Evolutionary conservation across 345 rosid genomes (phyloP).

Genomic region (Xanthoceras sorbifolium): DNA sequence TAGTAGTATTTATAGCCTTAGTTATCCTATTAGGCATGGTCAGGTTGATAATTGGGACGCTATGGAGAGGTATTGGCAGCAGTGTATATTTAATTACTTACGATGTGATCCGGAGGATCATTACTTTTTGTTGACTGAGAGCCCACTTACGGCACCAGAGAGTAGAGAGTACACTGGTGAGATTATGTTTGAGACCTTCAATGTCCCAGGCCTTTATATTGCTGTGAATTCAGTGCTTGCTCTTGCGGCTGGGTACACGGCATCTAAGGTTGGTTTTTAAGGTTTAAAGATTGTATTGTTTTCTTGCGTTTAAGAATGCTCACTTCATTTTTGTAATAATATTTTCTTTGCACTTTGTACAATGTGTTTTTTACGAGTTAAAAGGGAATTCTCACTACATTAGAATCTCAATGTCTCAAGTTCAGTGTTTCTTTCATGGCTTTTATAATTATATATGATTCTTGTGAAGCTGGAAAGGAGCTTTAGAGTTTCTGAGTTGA

Average conservation of each 20-base stretch:
- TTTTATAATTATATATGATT: neutral
- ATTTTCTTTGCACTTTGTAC: neutral
- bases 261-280: constrained; percentile 71
- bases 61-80: constrained; percentile 99
- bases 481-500: constrained; percentile 8
- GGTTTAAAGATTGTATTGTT: constrained; percentile 1
- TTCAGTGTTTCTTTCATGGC: neutral
- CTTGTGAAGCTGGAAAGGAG: neutral
- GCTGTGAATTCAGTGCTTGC: constrained; percentile 99
- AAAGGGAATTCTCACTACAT: neutral
- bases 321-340: neutral
- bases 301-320: neutral
- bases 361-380: neutral
- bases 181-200: constrained; percentile 93
- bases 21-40: constrained; percentile 80
- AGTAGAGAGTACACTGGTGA: constrained; percentile 94
- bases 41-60: constrained; percentile 98
- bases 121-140: constrained; percentile 90
- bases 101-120: constrained; percentile 99
- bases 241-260: constrained; percentile 94
- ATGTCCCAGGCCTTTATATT: constrained; percentile 92
- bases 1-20: constrained; percentile 74
- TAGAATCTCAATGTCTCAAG: neutral
- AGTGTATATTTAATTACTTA: constrained; percentile 83
- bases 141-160: constrained; percentile 97